These are phyloP conservation scores for Magnolia changhungtana DNA, from an alignment of 164 flowering plant genomes.

Conservation along the genomic window DNA sequence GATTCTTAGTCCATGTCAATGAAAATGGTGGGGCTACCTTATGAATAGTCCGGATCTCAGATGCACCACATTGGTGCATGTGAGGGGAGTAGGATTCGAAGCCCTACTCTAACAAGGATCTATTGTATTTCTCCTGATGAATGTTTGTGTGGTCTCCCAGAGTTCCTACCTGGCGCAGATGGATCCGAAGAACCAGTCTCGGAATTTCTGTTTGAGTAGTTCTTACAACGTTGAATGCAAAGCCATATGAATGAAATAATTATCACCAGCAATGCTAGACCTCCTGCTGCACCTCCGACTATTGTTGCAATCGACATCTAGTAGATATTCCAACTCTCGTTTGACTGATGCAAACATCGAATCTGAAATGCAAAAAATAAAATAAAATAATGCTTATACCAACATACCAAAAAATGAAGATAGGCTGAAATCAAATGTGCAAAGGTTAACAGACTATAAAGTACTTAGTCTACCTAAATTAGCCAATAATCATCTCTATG, in stretches of 20 bases:
- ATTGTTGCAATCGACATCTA: conserved; percentile 42
- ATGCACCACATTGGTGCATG: not conserved
- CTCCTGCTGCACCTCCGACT: conserved; percentile 50
- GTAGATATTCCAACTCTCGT: conserved; percentile 12
- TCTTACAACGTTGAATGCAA: conserved; percentile 31
- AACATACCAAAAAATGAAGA: not conserved
- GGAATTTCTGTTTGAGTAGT: conserved; percentile 40
- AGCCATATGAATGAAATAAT: conserved; percentile 37
- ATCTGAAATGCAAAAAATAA: conserved; percentile 15
- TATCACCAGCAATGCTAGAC: conserved; percentile 28
- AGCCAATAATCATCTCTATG: not conserved
- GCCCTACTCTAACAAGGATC: not conserved
- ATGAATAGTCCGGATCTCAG: not conserved
- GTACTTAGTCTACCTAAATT: not conserved
- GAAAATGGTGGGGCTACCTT: not conserved
- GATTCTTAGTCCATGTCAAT: not conserved
- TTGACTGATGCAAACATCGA: conserved; percentile 35
- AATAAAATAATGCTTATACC: no score
- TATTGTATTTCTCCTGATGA: not conserved
- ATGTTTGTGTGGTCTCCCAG: not conserved
- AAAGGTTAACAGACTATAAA: not conserved
- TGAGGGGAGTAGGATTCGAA: not conserved
- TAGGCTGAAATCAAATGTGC: not conserved
- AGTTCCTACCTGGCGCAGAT: conserved; percentile 50
- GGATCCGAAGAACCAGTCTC: conserved; percentile 79